A percentile compares a stretch with the other conserved stretches of the same genome.
These are phyloP conservation scores for Hypoxylon sp. DNA, from an alignment of 2,329 filamentous ascomycete genomes.

Conservation along the genomic window DNA sequence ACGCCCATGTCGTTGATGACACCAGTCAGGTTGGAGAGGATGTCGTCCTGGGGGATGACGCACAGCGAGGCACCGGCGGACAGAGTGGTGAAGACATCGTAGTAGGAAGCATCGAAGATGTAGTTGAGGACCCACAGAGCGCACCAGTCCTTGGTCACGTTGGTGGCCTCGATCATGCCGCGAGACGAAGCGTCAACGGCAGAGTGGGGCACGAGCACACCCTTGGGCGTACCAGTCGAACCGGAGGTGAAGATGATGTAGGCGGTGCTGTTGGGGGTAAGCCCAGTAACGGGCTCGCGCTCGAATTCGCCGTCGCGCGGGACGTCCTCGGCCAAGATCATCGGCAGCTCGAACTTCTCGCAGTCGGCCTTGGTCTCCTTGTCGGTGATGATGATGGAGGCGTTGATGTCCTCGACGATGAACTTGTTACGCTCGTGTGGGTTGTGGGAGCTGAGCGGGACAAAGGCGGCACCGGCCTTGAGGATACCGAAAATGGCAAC, in stretches of 20 bases:
- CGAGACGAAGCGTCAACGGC: slow-evolving; percentile 27
- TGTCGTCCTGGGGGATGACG: slow-evolving; percentile 48
- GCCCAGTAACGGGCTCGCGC: not conserved
- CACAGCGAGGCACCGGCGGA: slow-evolving; percentile 49
- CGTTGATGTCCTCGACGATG: slow-evolving; percentile 24
- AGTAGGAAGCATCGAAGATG: slow-evolving; percentile 50
- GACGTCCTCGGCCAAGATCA: not conserved
- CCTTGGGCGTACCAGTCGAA: slow-evolving; percentile 60
- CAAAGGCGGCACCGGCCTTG: slow-evolving; percentile 44
- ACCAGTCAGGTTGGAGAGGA: slow-evolving; percentile 46
- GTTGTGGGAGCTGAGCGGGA: slow-evolving; percentile 38
- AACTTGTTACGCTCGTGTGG: slow-evolving; percentile 33
- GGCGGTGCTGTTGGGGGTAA: not conserved
- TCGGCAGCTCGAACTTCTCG: not conserved
- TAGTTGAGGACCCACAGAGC: slow-evolving; percentile 44
- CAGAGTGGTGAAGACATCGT: slow-evolving; percentile 50
- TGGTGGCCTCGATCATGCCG: slow-evolving; percentile 26
- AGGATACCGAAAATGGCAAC: slow-evolving; percentile 40
- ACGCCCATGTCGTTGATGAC: slow-evolving; percentile 29
- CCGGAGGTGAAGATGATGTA: slow-evolving; percentile 59
- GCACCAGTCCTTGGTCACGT: slow-evolving; percentile 16
- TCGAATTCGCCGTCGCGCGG: not conserved
- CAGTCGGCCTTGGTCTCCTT: not conserved
- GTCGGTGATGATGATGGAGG: slow-evolving; percentile 17
- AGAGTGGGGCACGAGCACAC: slow-evolving; percentile 49